A percentile compares a stretch with the other conserved stretches of the same genome.
These are phyloP conservation scores for Ambrosia trifida DNA, from an alignment of 129 eudicot genomes.

Conservation along the genomic window DNA sequence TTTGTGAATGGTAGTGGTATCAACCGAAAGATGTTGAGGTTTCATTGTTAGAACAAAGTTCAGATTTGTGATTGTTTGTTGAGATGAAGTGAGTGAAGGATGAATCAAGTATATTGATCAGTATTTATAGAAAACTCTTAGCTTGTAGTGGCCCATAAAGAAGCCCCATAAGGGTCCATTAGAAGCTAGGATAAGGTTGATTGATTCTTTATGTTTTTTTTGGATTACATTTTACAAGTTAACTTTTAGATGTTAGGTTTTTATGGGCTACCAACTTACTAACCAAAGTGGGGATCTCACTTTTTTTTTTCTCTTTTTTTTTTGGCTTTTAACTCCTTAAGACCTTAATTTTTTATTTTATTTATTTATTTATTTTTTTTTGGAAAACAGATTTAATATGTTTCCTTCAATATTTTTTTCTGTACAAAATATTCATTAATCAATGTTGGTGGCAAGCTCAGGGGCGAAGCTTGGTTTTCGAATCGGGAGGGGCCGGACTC, in stretches of 20 bases:
- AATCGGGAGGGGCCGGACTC: too few relatives aligned
- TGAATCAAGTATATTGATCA: background rate
- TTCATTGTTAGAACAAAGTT: constrained; percentile 41
- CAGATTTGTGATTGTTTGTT: background rate
- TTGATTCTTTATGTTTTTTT: constrained; percentile 21
- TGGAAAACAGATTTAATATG: background rate
- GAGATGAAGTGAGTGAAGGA: constrained; percentile 28
- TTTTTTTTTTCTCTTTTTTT: background rate
- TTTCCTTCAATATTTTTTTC: background rate
- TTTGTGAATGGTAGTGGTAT: constrained; percentile 46
- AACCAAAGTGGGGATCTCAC: background rate
- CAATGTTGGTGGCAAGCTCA: too few relatives aligned
- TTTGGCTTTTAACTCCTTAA: background rate
- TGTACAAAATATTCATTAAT: too few relatives aligned
- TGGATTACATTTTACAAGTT: constrained; percentile 25
- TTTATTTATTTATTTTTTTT: too few relatives aligned
- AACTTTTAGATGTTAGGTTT: background rate
- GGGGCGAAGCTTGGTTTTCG: too few relatives aligned
- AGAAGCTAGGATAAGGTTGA: background rate
- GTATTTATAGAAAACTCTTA: constrained; percentile 25
- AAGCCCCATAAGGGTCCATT: constrained; percentile 23
- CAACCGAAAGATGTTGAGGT: constrained; percentile 54
- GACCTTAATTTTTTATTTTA: background rate
- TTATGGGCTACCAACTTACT: background rate
- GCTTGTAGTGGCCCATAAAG: constrained; percentile 13